phyloP scores from a whole-genome alignment of 768 basidiomycete species.

The Suillus lakei region DNA sequence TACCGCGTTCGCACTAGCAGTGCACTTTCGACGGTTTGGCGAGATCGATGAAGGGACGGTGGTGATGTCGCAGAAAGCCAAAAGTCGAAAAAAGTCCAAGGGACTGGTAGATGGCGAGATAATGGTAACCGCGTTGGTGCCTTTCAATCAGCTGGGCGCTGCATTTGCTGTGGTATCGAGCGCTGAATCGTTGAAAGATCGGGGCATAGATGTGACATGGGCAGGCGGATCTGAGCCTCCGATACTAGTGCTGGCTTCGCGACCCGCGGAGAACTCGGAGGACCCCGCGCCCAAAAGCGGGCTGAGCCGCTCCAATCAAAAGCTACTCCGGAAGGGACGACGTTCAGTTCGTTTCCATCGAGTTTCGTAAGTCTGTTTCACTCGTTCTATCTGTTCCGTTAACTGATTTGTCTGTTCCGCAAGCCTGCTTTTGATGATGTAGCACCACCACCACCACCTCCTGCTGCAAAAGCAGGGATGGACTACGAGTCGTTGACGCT shows the following conservation, averaged over 20 bases:
- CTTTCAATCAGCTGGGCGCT: constrained; percentile 75
- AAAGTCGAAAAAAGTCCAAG: constrained; percentile 43
- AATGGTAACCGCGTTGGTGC: constrained; percentile 71
- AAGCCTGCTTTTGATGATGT: constrained; percentile 2
- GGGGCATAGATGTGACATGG: constrained; percentile 78
- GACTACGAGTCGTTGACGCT: constrained; percentile 84
- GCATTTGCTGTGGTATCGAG: constrained; percentile 78
- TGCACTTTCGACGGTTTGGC: constrained; percentile 65
- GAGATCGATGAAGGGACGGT: constrained; percentile 64
- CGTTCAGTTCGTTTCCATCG: constrained; percentile 67
- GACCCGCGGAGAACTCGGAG: constrained; percentile 68
- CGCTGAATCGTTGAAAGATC: constrained; percentile 52
- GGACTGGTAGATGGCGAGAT: constrained; percentile 49
- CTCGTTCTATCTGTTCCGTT: constrained; percentile 10
- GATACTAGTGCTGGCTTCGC: constrained; percentile 73
- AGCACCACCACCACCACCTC: constrained; percentile 20
- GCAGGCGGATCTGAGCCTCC: constrained; percentile 72
- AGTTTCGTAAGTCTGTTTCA: constrained; percentile 43
- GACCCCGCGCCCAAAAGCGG: constrained; percentile 10
- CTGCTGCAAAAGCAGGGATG: constrained; percentile 46
- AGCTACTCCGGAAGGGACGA: constrained; percentile 15
- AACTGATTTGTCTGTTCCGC: background rate
- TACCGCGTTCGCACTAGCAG: constrained; percentile 24
- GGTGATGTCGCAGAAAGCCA: constrained; percentile 68
- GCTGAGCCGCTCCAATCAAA: constrained; percentile 31